Evolutionary conservation across 352 stramenopile genomes (phyloP), one percentile per base, ranked within the genome.

Genomic region (Hyaloperonospora brassicae): DNA sequence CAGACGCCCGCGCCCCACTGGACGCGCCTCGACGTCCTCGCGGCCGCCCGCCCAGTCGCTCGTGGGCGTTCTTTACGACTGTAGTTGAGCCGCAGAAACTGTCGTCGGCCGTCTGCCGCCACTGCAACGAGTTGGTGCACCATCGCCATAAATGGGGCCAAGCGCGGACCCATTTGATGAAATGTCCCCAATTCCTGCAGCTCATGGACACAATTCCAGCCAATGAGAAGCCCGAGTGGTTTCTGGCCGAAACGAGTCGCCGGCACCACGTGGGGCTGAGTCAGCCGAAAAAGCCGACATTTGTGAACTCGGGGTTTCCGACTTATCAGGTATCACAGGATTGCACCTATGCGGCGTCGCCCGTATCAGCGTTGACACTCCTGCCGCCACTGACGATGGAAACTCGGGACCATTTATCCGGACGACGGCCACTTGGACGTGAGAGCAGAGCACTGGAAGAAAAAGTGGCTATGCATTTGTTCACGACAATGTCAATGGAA

Each of bases 131-230:
- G 31, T 46, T 59, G 0, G 60, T 85, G 5, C 57, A 57, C 8
- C 69, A 87, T 55, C 70, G 73, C 60, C 81, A 84, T 61, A 87
- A 84, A 69, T 85, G 70, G 63, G 73, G 70, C 38, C 72, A 80
- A 35, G 73, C 74, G 39, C 76, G 76, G 23, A 57, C 64, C 56
- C 73, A 87, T 52, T 61, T 84, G 24, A 73, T 81, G 59, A 77
- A 77, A 49, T 84, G 76, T 48, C 52, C 53, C 25, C 58, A 66
- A 17, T 85, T 84, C 50, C 58, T 82, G n/a, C 50, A 46, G 41
- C 48, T 66, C 2, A 69, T 85, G 53, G 65, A 70, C 13, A 48
- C 50, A 0, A 39, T 75, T 11, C 47, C 48, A 9, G 44, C 62
- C 21, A 44, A 40, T n/a, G 53, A 68, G 6, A 62, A 73, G n/a